A percentile compares a stretch with the other conserved stretches of the same genome.
These are phyloP conservation scores for Microbotryum intermedium DNA, from an alignment of 1,284 basidiomycete genomes.

Conservation along the genomic window DNA sequence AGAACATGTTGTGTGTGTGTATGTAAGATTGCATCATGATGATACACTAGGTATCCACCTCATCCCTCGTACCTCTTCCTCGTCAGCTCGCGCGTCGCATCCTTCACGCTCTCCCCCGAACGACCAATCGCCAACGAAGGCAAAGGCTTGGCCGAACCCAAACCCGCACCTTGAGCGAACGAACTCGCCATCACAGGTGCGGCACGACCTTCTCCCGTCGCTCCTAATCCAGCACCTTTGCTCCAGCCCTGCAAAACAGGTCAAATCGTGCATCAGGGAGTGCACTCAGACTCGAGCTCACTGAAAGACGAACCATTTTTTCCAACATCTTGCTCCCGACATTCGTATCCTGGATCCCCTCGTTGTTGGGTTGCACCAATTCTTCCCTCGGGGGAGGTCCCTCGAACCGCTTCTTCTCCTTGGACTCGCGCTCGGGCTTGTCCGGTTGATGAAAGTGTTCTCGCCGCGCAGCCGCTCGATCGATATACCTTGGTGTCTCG, in stretches of 20 bases:
- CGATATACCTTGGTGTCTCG: slow-evolving; percentile 66
- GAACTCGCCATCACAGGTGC: slow-evolving; percentile 78
- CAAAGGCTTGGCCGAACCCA: slow-evolving; percentile 65
- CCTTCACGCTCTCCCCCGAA: slow-evolving; percentile 7
- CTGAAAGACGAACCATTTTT: slow-evolving; percentile 55
- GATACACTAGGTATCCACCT: neutral
- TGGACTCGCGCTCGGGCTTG: slow-evolving; percentile 45
- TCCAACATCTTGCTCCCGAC: slow-evolving; percentile 82
- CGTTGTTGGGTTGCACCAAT: slow-evolving; percentile 55
- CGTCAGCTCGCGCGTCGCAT: slow-evolving; percentile 6
- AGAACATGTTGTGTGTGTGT: too few relatives aligned
- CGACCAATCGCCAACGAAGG: neutral
- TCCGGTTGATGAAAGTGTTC: slow-evolving; percentile 84
- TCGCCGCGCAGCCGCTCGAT: slow-evolving; percentile 79
- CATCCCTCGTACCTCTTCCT: slow-evolving; percentile 12
- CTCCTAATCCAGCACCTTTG: slow-evolving; percentile 75
- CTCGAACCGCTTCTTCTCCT: slow-evolving; percentile 46
- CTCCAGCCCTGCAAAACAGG: slow-evolving; percentile 58
- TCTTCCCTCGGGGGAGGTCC: slow-evolving; percentile 49
- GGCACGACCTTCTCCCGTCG: slow-evolving; percentile 66
- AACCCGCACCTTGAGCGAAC: slow-evolving; percentile 72
- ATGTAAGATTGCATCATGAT: too few relatives aligned
- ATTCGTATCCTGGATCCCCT: slow-evolving; percentile 66
- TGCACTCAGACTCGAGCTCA: neutral
- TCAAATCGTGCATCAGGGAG: neutral